phyloP scores from a whole-genome alignment of 768 basidiomycete genomes.

The Pulveroboletus frians region DNA sequence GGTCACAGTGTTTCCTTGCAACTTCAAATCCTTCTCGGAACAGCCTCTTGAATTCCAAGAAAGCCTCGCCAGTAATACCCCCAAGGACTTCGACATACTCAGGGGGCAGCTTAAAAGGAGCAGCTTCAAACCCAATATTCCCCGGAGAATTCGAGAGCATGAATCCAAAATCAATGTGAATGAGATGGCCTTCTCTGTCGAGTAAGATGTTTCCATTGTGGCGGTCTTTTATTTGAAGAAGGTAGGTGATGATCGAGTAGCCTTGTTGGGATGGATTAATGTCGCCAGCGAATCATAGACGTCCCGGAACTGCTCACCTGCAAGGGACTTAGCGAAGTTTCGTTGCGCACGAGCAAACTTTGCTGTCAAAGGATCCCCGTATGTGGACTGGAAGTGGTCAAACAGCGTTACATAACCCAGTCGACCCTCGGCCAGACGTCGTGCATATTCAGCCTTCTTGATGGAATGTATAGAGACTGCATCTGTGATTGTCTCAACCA shows the following conservation, averaged over 20 bases:
- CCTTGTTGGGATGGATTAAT: constrained; percentile 39
- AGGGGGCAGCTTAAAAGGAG: constrained; percentile 92
- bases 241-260: constrained; percentile 93
- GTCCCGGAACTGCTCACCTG: constrained; percentile 41
- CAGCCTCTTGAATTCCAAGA: constrained; percentile 75
- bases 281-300: background rate
- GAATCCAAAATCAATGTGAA: constrained; percentile 99
- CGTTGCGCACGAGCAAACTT: constrained; percentile 87
- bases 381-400: constrained; percentile 89
- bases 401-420: constrained; percentile 84
- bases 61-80: constrained; percentile 70
- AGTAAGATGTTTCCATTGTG: constrained; percentile 98
- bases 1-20: constrained; percentile 92
- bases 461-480: constrained; percentile 98
- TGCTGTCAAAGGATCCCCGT: constrained; percentile 82
- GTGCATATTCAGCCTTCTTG: constrained; percentile 97
- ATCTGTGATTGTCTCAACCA: constrained; percentile 98
- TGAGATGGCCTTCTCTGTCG: constrained; percentile 90
- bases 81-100: constrained; percentile 97
- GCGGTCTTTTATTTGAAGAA: constrained; percentile 96
- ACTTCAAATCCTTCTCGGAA: constrained; percentile 94
- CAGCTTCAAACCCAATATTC: constrained; percentile 98
- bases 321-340: constrained; percentile 90
- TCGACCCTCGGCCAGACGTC: constrained; percentile 72
- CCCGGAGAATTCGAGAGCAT: constrained; percentile 96